Conservation (phyloP, 495 filamentous ascomycete genomes). For the Penicillium cataractarum region DNA sequence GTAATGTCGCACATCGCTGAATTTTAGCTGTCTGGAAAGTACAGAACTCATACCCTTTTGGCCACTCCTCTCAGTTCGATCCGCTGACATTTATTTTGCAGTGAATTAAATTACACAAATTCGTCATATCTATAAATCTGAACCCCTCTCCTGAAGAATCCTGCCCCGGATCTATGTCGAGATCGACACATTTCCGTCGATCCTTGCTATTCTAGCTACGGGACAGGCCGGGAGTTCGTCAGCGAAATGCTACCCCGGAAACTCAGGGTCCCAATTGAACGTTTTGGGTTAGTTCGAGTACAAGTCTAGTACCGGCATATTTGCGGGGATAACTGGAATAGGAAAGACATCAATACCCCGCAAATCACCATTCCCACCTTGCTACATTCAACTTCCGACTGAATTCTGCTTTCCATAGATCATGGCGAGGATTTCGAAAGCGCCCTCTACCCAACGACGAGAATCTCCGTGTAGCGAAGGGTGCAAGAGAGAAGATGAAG, state of each 20-base stretch:
- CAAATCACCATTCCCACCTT: not conserved
- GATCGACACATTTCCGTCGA: not conserved
- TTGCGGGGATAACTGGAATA: not conserved
- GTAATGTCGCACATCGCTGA: not conserved
- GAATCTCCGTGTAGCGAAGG: no score
- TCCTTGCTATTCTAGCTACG: not conserved
- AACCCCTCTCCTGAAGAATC: not conserved
- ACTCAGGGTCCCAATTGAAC: not conserved
- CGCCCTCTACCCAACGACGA: no score
- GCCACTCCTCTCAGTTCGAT: no score
- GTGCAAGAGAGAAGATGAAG: not conserved
- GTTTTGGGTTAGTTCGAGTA: not conserved
- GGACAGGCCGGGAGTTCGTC: not conserved
- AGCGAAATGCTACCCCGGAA: not conserved
- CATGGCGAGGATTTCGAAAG: no score
- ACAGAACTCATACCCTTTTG: no score
- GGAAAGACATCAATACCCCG: not conserved
- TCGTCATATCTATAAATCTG: not conserved
- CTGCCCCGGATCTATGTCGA: not conserved
- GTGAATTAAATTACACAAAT: not conserved
- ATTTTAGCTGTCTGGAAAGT: no score
- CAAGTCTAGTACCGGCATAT: not conserved
- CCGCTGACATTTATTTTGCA: no score
- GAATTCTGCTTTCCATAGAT: no score
- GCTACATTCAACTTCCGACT: no score